A percentile compares a stretch with the other conserved stretches of the same genome.
These are phyloP conservation scores for Salix dunnii DNA, from an alignment of 345 rosid species.

Conservation along the genomic window DNA sequence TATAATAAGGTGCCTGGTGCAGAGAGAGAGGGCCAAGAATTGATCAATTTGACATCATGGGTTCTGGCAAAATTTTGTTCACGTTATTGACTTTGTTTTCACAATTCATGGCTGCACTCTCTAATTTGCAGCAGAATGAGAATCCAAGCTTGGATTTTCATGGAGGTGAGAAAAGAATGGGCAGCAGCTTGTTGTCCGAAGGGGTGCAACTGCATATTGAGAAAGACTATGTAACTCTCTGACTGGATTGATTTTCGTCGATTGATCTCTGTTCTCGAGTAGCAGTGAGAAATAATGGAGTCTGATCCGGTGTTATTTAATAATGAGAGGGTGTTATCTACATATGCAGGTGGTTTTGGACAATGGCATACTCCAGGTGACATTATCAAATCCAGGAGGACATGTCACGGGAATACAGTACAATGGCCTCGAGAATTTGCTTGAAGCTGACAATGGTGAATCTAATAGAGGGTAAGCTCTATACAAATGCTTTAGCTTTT, in stretches of 20 bases:
- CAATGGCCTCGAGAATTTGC: constrained; percentile 22
- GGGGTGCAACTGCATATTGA: constrained; percentile 5
- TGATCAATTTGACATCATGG: background rate
- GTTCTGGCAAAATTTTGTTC: background rate
- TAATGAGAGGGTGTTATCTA: too few relatives aligned
- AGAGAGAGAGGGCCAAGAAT: too few relatives aligned
- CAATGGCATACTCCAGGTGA: constrained; percentile 20
- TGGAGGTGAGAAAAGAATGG: background rate
- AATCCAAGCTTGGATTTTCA: background rate
- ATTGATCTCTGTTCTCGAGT: background rate
- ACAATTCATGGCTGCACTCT: background rate
- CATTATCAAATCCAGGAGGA: constrained; percentile 13
- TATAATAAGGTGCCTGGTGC: too few relatives aligned
- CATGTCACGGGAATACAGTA: constrained; percentile 21
- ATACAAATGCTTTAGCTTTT: too few relatives aligned
- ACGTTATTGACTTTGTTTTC: background rate
- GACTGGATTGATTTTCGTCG: background rate
- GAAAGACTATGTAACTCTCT: constrained; percentile 12
- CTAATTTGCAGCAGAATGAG: background rate
- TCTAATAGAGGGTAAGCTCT: constrained; percentile 16
- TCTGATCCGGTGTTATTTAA: background rate
- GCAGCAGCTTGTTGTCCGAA: background rate
- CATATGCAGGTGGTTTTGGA: constrained; percentile 18
- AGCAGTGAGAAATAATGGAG: background rate
- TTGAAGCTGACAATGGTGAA: constrained; percentile 11